phyloP scores from a whole-genome alignment of 441 rosid species.

The Populus trichocarpa region DNA sequence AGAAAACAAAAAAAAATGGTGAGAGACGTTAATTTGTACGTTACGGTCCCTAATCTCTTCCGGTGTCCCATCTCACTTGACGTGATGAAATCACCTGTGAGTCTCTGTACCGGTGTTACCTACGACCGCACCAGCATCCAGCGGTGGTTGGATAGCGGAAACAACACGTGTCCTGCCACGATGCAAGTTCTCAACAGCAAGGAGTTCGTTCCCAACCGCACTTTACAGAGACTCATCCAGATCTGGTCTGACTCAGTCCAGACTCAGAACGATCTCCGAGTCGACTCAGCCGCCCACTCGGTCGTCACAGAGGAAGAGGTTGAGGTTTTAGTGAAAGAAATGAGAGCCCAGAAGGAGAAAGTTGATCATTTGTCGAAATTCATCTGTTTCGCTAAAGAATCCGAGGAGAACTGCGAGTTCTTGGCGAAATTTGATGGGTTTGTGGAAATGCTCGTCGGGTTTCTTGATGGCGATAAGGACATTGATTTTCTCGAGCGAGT shows the following conservation, averaged over 20 bases:
- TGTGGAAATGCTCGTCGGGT: constrained; percentile 43
- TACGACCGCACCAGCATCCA: constrained; percentile 87
- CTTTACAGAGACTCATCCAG: constrained; percentile 71
- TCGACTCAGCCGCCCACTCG: constrained; percentile 14
- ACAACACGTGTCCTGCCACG: constrained; percentile 90
- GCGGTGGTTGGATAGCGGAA: constrained; percentile 78
- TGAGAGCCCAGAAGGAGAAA: constrained; percentile 16
- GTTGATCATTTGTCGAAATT: constrained; percentile 31
- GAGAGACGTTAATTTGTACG: constrained; percentile 52
- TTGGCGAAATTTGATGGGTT: constrained; percentile 47
- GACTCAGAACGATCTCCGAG: constrained; percentile 15
- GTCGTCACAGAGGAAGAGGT: constrained; percentile 40
- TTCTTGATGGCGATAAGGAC: constrained; percentile 28
- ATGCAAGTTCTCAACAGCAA: constrained; percentile 76
- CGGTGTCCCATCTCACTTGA: constrained; percentile 89
- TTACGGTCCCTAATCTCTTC: constrained; percentile 71
- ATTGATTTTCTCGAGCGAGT: constrained; percentile 33
- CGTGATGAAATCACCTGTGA: constrained; percentile 89
- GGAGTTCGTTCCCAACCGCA: constrained; percentile 75
- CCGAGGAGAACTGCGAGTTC: constrained; percentile 50
- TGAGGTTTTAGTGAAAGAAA: constrained; percentile 21
- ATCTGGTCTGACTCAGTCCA: constrained; percentile 62
- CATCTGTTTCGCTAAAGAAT: constrained; percentile 42
- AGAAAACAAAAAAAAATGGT: constrained; percentile 32
- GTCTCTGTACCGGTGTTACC: constrained; percentile 85